Evolutionary conservation across 805 yeast genomes (phyloP).

Genomic region (Yarrowia deformans): DNA sequence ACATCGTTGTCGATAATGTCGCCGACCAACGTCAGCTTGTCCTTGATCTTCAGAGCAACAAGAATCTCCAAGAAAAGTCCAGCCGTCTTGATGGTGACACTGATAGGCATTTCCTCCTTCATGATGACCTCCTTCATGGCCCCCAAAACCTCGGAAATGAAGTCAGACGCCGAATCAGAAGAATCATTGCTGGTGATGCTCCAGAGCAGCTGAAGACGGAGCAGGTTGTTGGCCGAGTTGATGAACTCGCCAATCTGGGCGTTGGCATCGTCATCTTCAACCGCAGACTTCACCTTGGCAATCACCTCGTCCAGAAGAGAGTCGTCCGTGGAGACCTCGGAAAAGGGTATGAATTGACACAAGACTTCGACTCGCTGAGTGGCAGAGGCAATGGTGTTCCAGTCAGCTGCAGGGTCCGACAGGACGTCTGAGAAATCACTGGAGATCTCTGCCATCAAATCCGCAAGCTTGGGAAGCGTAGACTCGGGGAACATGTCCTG

Average conservation of each 20-base stretch:
- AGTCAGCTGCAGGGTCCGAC: not conserved
- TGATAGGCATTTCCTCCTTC: conserved; percentile 13
- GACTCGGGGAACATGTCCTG: conserved; percentile 36
- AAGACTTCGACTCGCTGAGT: conserved; percentile 22
- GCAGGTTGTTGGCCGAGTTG: conserved; percentile 23
- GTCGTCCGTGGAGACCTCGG: conserved; percentile 8
- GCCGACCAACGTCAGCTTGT: not conserved
- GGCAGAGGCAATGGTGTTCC: conserved; percentile 8
- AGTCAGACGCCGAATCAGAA: not conserved
- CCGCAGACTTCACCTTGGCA: conserved; percentile 2
- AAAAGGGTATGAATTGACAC: conserved; percentile 24
- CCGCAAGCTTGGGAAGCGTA: conserved; percentile 22
- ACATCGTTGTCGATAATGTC: conserved; percentile 1
- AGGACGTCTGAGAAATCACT: conserved; percentile 12
- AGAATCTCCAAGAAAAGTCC: conserved; percentile 19
- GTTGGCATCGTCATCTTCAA: not conserved
- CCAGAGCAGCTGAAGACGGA: conserved; percentile 31
- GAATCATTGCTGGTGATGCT: not conserved
- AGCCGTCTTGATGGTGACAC: conserved; percentile 18
- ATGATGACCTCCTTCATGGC: conserved; percentile 18
- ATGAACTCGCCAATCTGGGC: conserved; percentile 9
- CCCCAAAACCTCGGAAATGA: conserved; percentile 1
- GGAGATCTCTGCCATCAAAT: conserved; percentile 15
- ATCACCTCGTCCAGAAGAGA: conserved; percentile 5
- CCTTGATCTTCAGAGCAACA: conserved; percentile 30